These are phyloP conservation scores for Rhodomyrtus psidioides DNA, from an alignment of 441 rosid genomes.

Conservation along the genomic window DNA sequence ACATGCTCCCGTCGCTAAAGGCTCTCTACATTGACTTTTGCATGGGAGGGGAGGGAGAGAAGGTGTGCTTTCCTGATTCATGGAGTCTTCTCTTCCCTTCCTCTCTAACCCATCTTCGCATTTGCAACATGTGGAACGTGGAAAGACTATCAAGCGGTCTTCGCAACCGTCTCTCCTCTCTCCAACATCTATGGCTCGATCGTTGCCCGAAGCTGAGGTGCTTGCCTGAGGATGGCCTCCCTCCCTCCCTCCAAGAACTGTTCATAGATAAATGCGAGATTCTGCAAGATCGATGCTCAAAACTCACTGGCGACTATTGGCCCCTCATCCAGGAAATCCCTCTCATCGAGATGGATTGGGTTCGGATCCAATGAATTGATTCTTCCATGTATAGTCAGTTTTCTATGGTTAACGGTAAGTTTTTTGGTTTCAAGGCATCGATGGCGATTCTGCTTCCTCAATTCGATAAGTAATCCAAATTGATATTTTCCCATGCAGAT, in stretches of 20 bases:
- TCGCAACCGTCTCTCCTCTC: not conserved
- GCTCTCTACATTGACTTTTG: too few relatives aligned
- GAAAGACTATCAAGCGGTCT: not conserved
- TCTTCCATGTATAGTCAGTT: too few relatives aligned
- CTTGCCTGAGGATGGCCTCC: not conserved
- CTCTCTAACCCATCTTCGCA: too few relatives aligned
- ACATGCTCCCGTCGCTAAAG: too few relatives aligned
- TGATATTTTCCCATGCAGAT: too few relatives aligned
- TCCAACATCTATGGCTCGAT: rapidly evolving
- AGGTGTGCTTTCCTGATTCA: too few relatives aligned
- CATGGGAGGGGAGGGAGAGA: too few relatives aligned
- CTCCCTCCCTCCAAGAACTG: not conserved
- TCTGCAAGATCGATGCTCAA: not conserved
- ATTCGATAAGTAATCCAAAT: too few relatives aligned
- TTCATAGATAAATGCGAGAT: rapidly evolving
- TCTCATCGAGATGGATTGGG: rapidly evolving
- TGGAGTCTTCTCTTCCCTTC: too few relatives aligned
- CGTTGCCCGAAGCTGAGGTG: not conserved
- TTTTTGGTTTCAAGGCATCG: too few relatives aligned
- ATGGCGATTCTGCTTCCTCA: too few relatives aligned
- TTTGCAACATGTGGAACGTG: rapidly evolving
- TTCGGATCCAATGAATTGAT: not conserved
- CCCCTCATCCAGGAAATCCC: not conserved
- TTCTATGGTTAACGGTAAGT: too few relatives aligned
- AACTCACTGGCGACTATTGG: not conserved